These are phyloP conservation scores for Brassica rapa DNA, from an alignment of 345 rosid species.

Conservation along the genomic window DNA sequence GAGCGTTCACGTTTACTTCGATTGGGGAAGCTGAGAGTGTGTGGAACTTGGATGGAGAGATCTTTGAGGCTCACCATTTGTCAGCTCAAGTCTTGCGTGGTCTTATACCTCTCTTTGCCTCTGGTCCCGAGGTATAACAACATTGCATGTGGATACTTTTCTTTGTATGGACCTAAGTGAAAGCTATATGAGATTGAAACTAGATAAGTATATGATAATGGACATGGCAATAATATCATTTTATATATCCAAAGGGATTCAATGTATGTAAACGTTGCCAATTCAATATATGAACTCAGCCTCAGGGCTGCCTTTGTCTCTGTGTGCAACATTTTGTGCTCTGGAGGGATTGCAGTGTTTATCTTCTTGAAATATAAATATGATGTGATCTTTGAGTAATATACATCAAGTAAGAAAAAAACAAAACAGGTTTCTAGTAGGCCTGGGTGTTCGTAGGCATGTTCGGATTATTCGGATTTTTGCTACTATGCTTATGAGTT, in stretches of 20 bases:
- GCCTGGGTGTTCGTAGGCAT: no score
- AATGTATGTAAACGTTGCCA: background rate
- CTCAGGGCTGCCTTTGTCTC: conserved; percentile 45
- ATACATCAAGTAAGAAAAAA: conserved; percentile 20
- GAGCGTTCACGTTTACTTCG: conserved; percentile 84
- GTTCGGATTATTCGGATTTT: no score
- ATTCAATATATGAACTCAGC: conserved; percentile 32
- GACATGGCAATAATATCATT: conserved; percentile 5
- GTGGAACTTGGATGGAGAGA: conserved; percentile 97
- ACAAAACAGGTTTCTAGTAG: no score
- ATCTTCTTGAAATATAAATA: background rate
- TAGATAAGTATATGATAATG: background rate
- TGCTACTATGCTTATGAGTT: no score
- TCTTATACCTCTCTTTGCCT: conserved; percentile 77
- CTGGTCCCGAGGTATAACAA: conserved; percentile 80
- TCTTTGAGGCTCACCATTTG: conserved; percentile 77
- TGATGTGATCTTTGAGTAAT: conserved; percentile 49
- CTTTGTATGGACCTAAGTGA: background rate
- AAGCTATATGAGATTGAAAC: background rate
- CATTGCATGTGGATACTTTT: background rate
- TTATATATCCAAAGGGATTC: background rate
- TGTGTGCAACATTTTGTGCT: conserved; percentile 3
- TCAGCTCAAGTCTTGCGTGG: conserved; percentile 93
- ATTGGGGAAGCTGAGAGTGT: conserved; percentile 70
- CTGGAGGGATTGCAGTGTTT: background rate